phyloP scores from a whole-genome alignment of 1,139 yeast species.

The Pichia kudriavzevii region DNA sequence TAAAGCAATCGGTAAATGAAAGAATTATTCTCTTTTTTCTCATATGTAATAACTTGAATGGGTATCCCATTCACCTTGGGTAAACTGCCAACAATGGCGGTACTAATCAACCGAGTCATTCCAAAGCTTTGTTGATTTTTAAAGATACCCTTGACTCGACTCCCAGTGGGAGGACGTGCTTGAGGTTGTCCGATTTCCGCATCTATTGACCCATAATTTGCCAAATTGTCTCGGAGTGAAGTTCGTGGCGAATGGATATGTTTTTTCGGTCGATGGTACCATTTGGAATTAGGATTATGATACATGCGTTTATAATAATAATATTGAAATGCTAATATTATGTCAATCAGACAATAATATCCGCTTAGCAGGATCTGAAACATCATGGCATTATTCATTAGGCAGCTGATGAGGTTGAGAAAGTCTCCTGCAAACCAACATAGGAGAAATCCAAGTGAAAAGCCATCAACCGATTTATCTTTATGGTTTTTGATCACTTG shows the following conservation, averaged over 20 bases:
- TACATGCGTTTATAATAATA: slow-evolving; percentile 52
- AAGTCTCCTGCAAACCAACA: slow-evolving; percentile 86
- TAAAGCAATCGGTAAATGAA: slow-evolving; percentile 16
- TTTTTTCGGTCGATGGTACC: slow-evolving; percentile 27
- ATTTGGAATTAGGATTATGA: slow-evolving; percentile 26
- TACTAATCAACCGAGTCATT: slow-evolving; percentile 18
- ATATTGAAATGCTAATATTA: slow-evolving; percentile 65
- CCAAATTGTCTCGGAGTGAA: slow-evolving; percentile 17
- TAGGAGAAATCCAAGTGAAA: slow-evolving; percentile 65
- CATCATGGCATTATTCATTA: slow-evolving; percentile 64
- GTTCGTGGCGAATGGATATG: slow-evolving; percentile 21
- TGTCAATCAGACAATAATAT: slow-evolving; percentile 70
- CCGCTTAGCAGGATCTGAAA: slow-evolving; percentile 72
- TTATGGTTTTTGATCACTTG: slow-evolving; percentile 72
- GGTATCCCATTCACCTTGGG: slow-evolving; percentile 26
- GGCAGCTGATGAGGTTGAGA: slow-evolving; percentile 71
- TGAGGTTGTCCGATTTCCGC: slow-evolving; percentile 1
- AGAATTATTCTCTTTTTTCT: slow-evolving; percentile 19
- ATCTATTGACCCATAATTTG: slow-evolving; percentile 11
- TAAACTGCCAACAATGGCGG: slow-evolving; percentile 25
- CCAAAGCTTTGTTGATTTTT: slow-evolving; percentile 5
- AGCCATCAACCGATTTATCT: slow-evolving; percentile 77
- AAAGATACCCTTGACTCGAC: slow-evolving; percentile 10
- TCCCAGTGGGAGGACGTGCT: too few relatives aligned
- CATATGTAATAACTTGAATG: slow-evolving; percentile 4